These are phyloP conservation scores for Zasmidium angulare DNA, from an alignment of 2,329 filamentous ascomycete species.

Conservation along the genomic window DNA sequence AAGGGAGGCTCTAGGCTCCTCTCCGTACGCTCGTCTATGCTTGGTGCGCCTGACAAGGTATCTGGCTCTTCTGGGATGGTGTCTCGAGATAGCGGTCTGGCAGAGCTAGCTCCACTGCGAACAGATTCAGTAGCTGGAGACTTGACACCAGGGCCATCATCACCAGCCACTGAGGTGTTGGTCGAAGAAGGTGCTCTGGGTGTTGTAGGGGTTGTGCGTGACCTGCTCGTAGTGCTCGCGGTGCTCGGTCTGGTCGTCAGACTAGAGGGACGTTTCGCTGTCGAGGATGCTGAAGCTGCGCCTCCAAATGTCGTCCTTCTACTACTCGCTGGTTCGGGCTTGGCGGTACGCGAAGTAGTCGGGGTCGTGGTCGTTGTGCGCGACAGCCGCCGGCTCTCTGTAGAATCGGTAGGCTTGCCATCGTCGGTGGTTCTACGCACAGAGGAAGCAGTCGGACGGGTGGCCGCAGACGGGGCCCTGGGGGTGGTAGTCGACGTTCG, in stretches of 20 bases:
- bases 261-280: slow-evolving; percentile 15
- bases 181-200: not conserved
- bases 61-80: slow-evolving; percentile 28
- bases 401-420: slow-evolving; percentile 8
- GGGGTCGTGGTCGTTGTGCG: slow-evolving; percentile 11
- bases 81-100: slow-evolving; percentile 22
- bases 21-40: not conserved
- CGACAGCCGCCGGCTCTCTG: slow-evolving; percentile 9
- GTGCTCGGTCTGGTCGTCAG: slow-evolving; percentile 8
- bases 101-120: slow-evolving; percentile 15
- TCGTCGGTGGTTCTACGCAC: slow-evolving; percentile 1
- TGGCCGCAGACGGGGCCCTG: slow-evolving; percentile 1
- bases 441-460: slow-evolving; percentile 1
- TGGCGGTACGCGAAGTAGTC: slow-evolving; percentile 11
- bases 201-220: slow-evolving; percentile 5
- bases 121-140: slow-evolving; percentile 1
- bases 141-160: not conserved
- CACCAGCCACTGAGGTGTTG: not conserved
- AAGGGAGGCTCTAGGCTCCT: slow-evolving; percentile 4
- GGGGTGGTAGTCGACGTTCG: slow-evolving; percentile 2
- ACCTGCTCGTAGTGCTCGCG: slow-evolving; percentile 4
- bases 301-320: slow-evolving; percentile 14
- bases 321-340: slow-evolving; percentile 8
- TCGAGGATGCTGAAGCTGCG: slow-evolving; percentile 6
- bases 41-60: slow-evolving; percentile 1